phyloP scores from a whole-genome alignment of 345 rosid genomes.

The Corchorus capsularis region DNA sequence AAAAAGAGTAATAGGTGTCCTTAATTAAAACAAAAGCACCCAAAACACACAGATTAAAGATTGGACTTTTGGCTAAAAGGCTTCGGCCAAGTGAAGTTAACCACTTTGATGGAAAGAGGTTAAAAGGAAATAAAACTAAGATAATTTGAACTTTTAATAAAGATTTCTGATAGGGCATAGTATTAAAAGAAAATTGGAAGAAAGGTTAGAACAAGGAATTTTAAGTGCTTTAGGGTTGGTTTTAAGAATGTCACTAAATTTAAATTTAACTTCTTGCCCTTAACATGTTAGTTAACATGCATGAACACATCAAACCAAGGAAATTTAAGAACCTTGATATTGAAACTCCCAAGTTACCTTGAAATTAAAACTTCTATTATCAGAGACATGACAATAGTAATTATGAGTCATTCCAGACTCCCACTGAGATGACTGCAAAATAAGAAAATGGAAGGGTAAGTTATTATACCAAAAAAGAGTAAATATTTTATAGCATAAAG shows the following conservation, averaged over 20 bases:
- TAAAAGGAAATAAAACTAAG: no score
- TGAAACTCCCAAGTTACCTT: conserved; percentile 43
- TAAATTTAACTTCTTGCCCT: not conserved
- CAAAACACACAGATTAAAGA: no score
- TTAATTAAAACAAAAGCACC: no score
- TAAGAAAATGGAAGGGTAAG: not conserved
- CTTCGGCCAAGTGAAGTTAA: no score
- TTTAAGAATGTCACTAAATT: not conserved
- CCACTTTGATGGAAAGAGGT: no score
- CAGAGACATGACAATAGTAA: conserved; percentile 61
- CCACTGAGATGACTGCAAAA: conserved; percentile 50
- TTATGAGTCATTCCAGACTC: conserved; percentile 49
- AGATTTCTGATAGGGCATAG: no score
- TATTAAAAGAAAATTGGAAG: no score
- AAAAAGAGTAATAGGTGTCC: no score
- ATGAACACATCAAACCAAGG: conserved; percentile 1
- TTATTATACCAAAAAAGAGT: not conserved
- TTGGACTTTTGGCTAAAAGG: no score
- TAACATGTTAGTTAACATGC: not conserved
- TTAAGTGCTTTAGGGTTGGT: not conserved
- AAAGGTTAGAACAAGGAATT: no score
- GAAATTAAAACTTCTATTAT: conserved; percentile 44
- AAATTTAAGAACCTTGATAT: conserved; percentile 39
- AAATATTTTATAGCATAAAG: no score
- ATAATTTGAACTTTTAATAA: no score